Percentiles rank a stretch among this genome's conserved stretches.
Evolutionary conservation across 2,329 filamentous ascomycete genomes (phyloP).

Genomic region (Grosmannia clavigera): DNA sequence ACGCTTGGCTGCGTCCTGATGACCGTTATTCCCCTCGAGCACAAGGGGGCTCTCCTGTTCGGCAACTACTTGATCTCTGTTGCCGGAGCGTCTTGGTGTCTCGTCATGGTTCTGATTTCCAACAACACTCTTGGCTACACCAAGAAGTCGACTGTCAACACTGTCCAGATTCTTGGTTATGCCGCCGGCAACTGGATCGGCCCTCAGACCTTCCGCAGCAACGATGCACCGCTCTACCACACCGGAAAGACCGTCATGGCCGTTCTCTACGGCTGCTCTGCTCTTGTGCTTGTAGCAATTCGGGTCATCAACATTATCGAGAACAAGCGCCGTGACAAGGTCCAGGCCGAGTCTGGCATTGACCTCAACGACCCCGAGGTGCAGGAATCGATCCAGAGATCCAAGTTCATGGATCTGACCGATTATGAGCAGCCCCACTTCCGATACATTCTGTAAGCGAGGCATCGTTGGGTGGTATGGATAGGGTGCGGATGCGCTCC

Average conservation of each 20-base stretch:
- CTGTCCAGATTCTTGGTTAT: neutral
- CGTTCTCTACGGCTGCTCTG: neutral
- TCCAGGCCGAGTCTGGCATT: neutral
- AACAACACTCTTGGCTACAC: slow-evolving; percentile 3
- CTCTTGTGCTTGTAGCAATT: neutral
- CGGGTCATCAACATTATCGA: slow-evolving; percentile 1
- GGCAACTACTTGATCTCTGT: neutral
- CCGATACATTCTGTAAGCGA: slow-evolving; percentile 4
- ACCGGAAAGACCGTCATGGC: neutral
- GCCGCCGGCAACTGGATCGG: slow-evolving; percentile 37
- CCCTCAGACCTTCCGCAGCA: slow-evolving; percentile 43
- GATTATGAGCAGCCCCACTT: slow-evolving; percentile 7
- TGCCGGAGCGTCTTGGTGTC: neutral
- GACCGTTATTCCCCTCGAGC: neutral
- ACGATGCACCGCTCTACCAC: slow-evolving; percentile 43
- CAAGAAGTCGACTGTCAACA: neutral
- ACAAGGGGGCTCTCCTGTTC: neutral
- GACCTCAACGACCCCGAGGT: neutral
- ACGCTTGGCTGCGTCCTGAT: neutral
- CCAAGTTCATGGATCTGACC: slow-evolving; percentile 6
- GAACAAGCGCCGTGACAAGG: slow-evolving; percentile 4
- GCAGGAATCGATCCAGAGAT: neutral
- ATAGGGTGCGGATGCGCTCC: neutral
- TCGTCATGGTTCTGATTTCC: slow-evolving; percentile 1
- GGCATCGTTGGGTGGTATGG: neutral